Base-by-base conservation (phyloP, 78 protist genomes). In the Dictyostelium discoideum region DNA sequence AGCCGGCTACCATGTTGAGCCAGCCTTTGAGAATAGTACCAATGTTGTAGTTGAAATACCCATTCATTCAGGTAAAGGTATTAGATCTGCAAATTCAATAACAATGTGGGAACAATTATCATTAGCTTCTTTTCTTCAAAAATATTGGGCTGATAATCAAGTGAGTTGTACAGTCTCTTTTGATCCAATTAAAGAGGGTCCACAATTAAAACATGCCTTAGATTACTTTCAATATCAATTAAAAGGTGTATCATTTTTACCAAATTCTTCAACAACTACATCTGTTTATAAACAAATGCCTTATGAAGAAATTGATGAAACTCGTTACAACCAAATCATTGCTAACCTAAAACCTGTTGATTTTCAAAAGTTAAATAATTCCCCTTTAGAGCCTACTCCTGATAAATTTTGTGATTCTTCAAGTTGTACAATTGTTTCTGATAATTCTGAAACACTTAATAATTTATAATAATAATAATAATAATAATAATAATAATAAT, bases 61-160 rank as follows among this genome's bases (percentile, higher is more conserved):
- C 39, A 92, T 98, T 73, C 99, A 98, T 76, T 69, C 92, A 3
- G 98, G 98, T 7, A 85, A 97, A 37, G 92, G 96, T 16, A 84
- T 96, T 37, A 57, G 96, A 44, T 65, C 63, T 11, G 92, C 89
- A 24, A 92, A 94, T 97, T 26, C 26, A 87, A 16, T 67, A 2
- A 42, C 97, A 5, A 98, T 98, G 97, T 98, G 99, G 99, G 99
- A 98, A 86, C 99, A 98, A 90, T 67, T 98, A n/a, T 72, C 90
- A 22, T 65, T 98, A 3, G 99, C 99, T 0, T 29, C 99, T 42
- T 98, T 98, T 46, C 85, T 98, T 54, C 99, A 98, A 84, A 84
- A 86, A 13, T 72, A 98, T 76, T 98, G 99, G 99, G 97, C 98
- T 0, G 99, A 98, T 78, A 98, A 98, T 20, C 98, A 98, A 81